Evolutionary conservation across 352 stramenopile species (phyloP), one percentile per base, ranked within the genome.

Genomic region (Pythium brachiatum): DNA sequence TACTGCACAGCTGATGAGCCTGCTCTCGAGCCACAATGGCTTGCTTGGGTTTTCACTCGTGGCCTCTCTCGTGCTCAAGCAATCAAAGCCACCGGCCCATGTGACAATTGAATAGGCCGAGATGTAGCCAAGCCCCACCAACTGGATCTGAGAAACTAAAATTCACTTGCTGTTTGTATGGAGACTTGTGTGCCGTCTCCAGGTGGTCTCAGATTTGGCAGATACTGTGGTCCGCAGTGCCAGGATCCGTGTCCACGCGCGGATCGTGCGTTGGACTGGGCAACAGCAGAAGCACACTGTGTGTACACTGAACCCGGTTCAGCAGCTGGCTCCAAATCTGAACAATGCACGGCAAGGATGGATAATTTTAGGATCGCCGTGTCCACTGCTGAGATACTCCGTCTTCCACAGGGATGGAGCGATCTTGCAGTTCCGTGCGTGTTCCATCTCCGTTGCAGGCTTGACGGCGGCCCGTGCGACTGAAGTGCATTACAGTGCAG

Each of bases 321-420:
- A 44, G 7, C 36, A 44, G 36, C 36, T 44, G 36, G 36, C 36
- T 4, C 36, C 13, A 13, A 21, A 18, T 18, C 15, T 44, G 34
- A 44, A 20, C 36, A 44, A 21, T 4, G 36, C 36, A 7, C 36
- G 36, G 36, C 36, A 44, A 44, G 36, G 6, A 18, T 44, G 36
- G 36, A 44, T 44, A 44, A 44, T 44, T 44, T 21, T 44, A 20
- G 16, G 36, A 6, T 21, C 36, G 48, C 20, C 53, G 53, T 60
- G 53, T 60, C 53, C 53, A 60, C 38, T 60, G 1, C 25, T 60
- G 53, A 31, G 53, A 60, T 60, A 60, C 53, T 48, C 18, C 32
- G 34, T 38, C 15, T 48, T 46, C 23, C 48, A 26, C 34, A 32
- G 13, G 20, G 2, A 36, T 48, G 32, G 36, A 34, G 34, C 36